Evolutionary conservation across 2,329 filamentous ascomycete genomes (phyloP).

Genomic region (Huntiella abstrusa): DNA sequence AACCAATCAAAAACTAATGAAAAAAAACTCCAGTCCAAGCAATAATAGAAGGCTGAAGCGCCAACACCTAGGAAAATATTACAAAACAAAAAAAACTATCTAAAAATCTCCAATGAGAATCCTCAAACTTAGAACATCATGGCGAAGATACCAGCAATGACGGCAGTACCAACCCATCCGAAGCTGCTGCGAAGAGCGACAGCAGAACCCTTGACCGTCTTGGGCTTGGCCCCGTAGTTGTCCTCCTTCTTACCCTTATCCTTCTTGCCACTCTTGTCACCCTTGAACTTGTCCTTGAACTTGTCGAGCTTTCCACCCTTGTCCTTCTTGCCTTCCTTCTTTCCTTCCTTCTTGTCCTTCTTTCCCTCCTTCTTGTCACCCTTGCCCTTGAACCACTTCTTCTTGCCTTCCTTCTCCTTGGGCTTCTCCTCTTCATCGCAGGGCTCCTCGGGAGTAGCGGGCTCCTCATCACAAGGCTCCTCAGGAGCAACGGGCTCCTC

Average conservation of each 20-base stretch:
- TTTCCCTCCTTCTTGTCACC: constrained; percentile 8
- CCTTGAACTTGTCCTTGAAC: constrained; percentile 10
- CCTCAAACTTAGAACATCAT: constrained; percentile 6
- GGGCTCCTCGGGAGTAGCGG: background rate
- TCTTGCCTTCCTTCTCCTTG: constrained; percentile 11
- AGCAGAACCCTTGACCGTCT: constrained; percentile 9
- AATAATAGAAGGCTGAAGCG: background rate
- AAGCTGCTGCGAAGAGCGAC: constrained; percentile 5
- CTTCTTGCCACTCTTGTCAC: constrained; percentile 9
- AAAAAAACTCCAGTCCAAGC: constrained; percentile 3
- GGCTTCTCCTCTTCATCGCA: constrained; percentile 6
- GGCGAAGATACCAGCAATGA: constrained; percentile 7
- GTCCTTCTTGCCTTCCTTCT: constrained; percentile 9
- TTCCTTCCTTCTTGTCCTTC: constrained; percentile 11
- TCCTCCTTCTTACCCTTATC: constrained; percentile 4
- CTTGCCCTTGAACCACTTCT: constrained; percentile 12
- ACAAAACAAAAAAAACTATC: constrained; percentile 5
- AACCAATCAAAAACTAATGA: too few relatives aligned
- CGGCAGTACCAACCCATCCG: constrained; percentile 8
- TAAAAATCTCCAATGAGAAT: background rate
- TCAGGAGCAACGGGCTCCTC: background rate
- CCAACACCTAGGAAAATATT: background rate
- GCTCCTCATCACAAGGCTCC: constrained; percentile 9
- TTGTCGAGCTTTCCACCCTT: constrained; percentile 7
- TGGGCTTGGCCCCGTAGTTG: constrained; percentile 9